Evolutionary conservation across 169 alveolate genomes (phyloP).

Genomic region (Neospora caninum): DNA sequence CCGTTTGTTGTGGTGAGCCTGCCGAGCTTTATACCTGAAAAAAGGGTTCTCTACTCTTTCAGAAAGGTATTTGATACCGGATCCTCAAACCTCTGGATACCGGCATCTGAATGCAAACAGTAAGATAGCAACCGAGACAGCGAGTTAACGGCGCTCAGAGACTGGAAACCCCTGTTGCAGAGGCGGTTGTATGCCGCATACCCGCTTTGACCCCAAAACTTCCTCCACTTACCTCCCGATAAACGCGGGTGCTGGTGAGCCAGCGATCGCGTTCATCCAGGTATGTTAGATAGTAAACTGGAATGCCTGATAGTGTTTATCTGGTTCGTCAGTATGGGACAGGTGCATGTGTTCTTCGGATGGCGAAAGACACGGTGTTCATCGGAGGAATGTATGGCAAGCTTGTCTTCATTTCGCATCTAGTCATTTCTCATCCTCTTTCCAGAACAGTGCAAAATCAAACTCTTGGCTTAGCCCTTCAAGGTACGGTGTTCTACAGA

Average conservation of each 20-base stretch:
- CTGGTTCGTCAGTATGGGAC: conserved; percentile 63
- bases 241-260: conserved; percentile 66
- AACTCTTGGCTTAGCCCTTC: conserved; percentile 88
- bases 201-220: conserved; percentile 80
- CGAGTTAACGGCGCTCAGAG: not conserved
- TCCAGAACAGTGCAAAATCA: conserved; percentile 83
- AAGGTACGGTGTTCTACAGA: conserved; percentile 66
- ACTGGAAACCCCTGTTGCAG: conserved; percentile 56
- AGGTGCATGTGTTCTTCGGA: conserved; percentile 68
- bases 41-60: not conserved
- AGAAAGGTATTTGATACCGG: conserved; percentile 88
- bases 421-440: not conserved
- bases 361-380: conserved; percentile 69
- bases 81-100: conserved; percentile 89
- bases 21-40: not conserved
- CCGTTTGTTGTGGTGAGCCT: conserved; percentile 84
- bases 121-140: not conserved
- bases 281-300: not conserved
- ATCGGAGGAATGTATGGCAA: conserved; percentile 67
- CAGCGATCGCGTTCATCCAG: conserved; percentile 71
- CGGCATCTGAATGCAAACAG: conserved; percentile 83
- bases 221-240: conserved; percentile 81
- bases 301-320: not conserved
- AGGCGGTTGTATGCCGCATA: conserved; percentile 88
- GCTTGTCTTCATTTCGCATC: not conserved